phyloP scores from a whole-genome alignment of 1,139 yeast species.

The Pneumocystis jirovecii region DNA sequence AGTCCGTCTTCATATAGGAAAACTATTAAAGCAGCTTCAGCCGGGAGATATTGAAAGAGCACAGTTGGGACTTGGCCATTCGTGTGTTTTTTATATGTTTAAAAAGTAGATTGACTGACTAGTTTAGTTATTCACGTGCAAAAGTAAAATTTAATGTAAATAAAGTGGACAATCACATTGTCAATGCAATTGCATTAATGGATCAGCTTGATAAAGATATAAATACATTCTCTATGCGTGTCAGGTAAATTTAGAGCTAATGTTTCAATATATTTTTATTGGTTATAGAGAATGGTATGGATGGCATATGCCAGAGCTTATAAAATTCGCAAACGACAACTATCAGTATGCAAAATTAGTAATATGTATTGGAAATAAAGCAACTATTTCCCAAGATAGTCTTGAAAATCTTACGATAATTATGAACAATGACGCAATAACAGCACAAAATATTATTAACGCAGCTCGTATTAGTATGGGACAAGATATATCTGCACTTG shows the following conservation, averaged over 20 bases:
- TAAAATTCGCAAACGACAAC: conserved; percentile 89
- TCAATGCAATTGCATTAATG: conserved; percentile 91
- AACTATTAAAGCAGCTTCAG: conserved; percentile 79
- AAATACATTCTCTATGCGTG: conserved; percentile 94
- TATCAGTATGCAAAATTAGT: conserved; percentile 71
- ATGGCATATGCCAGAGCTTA: conserved; percentile 99
- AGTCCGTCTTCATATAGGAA: conserved; percentile 76
- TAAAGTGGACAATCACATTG: conserved; percentile 96
- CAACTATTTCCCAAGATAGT: conserved; percentile 60
- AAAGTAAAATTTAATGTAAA: conserved; percentile 95
- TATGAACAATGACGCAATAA: conserved; percentile 81
- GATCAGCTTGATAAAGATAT: conserved; percentile 96
- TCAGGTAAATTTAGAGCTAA: conserved; percentile 14
- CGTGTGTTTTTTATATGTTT: conserved; percentile 20
- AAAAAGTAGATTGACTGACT: not conserved
- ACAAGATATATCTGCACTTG: conserved; percentile 83
- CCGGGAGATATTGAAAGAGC: conserved; percentile 96
- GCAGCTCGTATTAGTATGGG: conserved; percentile 99
- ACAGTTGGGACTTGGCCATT: conserved; percentile 72
- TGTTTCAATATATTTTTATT: conserved; percentile 20
- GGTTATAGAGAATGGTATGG: conserved; percentile 89
- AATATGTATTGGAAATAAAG: conserved; percentile 72
- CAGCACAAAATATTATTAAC: conserved; percentile 79
- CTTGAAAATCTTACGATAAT: conserved; percentile 80
- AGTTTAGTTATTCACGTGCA: conserved; percentile 64